These are phyloP conservation scores for Marasmius sp. DNA, from an alignment of 1,284 basidiomycete species.

Conservation along the genomic window DNA sequence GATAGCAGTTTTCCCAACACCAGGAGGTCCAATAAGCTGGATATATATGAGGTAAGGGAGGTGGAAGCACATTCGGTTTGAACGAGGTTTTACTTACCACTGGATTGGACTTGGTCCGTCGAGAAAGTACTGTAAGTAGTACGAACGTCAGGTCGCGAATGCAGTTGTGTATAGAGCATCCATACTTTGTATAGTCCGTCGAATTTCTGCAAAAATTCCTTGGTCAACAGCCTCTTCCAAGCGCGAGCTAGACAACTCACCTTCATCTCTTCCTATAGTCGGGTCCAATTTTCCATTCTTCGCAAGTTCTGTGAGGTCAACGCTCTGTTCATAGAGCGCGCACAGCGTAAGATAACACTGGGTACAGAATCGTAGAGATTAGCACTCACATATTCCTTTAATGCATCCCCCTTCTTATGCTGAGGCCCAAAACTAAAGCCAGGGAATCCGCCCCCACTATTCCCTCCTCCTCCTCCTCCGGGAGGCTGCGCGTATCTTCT, in stretches of 20 bases:
- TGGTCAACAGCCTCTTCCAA: no score
- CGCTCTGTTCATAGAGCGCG: constrained; percentile 45
- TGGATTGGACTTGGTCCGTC: constrained; percentile 87
- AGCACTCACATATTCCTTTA: constrained; percentile 77
- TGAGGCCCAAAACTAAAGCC: constrained; percentile 55
- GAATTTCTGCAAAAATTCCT: constrained; percentile 63
- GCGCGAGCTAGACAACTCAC: constrained; percentile 28
- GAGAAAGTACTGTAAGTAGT: constrained; percentile 57
- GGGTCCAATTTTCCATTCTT: constrained; percentile 86
- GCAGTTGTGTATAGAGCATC: background rate
- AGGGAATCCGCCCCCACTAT: constrained; percentile 44
- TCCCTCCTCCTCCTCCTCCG: constrained; percentile 33
- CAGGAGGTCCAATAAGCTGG: constrained; percentile 77
- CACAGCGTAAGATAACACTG: background rate
- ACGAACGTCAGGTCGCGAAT: constrained; percentile 15
- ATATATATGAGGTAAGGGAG: background rate
- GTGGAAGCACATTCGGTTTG: background rate
- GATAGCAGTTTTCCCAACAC: constrained; percentile 92
- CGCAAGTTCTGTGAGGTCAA: constrained; percentile 85
- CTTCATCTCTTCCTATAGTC: constrained; percentile 86
- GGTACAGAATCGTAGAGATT: background rate
- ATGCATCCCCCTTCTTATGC: constrained; percentile 75
- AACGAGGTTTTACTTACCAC: constrained; percentile 51
- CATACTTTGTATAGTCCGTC: constrained; percentile 86
- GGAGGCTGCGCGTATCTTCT: constrained; percentile 34